Conservation (phyloP, 495 filamentous ascomycete genomes). For the Chaetomium cochliodes region DNA sequence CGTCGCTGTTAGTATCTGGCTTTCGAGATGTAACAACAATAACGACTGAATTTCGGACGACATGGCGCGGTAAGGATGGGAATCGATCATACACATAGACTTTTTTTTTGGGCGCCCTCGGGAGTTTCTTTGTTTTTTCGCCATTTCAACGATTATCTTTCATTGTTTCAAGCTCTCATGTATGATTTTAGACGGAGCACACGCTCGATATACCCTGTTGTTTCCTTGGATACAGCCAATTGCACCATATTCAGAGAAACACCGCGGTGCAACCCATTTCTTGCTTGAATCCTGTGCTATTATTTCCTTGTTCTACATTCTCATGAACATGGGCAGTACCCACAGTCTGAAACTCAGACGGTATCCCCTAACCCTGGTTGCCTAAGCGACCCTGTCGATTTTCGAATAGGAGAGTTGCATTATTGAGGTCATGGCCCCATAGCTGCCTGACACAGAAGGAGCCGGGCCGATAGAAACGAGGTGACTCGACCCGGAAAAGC, state of each 20-base stretch:
- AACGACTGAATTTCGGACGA: neutral
- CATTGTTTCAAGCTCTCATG: neutral
- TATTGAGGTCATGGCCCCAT: neutral
- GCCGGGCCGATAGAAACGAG: neutral
- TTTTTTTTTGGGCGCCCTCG: neutral
- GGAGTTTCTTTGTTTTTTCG: neutral
- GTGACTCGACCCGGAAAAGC: neutral
- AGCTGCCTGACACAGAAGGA: too few species aligned
- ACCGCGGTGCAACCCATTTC: too few species aligned
- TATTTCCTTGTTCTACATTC: too few species aligned
- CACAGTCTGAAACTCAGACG: too few species aligned
- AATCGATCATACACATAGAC: neutral
- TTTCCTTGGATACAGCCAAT: too few species aligned
- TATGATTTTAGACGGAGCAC: too few species aligned
- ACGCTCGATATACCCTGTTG: too few species aligned
- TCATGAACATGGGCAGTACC: too few species aligned
- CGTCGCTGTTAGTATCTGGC: neutral
- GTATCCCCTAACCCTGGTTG: neutral
- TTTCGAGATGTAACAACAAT: slow-evolving; percentile 8
- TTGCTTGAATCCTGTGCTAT: too few species aligned
- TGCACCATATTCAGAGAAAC: too few species aligned
- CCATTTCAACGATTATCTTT: neutral
- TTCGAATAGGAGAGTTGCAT: neutral
- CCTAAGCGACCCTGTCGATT: neutral
- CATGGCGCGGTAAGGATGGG: neutral